These are phyloP conservation scores for Hypoxylon sp. DNA, from an alignment of 2,329 filamentous ascomycete genomes.

Conservation along the genomic window DNA sequence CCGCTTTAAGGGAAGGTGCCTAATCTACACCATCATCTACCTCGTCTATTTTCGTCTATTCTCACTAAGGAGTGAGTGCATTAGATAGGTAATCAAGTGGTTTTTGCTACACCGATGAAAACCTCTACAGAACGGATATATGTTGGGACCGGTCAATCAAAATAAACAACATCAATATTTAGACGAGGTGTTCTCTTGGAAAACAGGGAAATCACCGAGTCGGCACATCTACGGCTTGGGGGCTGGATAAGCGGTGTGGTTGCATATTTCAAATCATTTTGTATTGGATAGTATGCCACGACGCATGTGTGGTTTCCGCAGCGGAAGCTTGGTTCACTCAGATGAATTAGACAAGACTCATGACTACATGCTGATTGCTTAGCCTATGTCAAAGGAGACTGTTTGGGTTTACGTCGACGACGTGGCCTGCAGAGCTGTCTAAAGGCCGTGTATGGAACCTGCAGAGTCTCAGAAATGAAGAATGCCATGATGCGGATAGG, in stretches of 20 bases:
- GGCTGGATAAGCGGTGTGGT: constrained; percentile 38
- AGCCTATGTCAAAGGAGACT: constrained; percentile 23
- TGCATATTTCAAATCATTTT: constrained; percentile 26
- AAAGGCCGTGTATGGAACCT: constrained; percentile 6
- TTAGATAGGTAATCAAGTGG: background rate
- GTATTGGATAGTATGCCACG: constrained; percentile 25
- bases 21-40: background rate
- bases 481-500: constrained; percentile 14
- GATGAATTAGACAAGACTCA: constrained; percentile 13
- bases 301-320: constrained; percentile 6
- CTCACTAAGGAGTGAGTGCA: background rate
- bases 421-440: constrained; percentile 23
- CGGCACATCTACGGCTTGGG: constrained; percentile 26
- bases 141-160: constrained; percentile 12
- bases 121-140: background rate
- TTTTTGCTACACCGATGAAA: background rate
- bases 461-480: constrained; percentile 14
- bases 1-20: background rate
- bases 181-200: background rate
- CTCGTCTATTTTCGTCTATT: background rate
- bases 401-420: constrained; percentile 34
- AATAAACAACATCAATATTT: background rate
- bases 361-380: constrained; percentile 10
- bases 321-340: constrained; percentile 2
- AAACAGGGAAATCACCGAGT: constrained; percentile 29